These are phyloP conservation scores for Kwoniella europaea DNA, from an alignment of 768 basidiomycete genomes.

Conservation along the genomic window DNA sequence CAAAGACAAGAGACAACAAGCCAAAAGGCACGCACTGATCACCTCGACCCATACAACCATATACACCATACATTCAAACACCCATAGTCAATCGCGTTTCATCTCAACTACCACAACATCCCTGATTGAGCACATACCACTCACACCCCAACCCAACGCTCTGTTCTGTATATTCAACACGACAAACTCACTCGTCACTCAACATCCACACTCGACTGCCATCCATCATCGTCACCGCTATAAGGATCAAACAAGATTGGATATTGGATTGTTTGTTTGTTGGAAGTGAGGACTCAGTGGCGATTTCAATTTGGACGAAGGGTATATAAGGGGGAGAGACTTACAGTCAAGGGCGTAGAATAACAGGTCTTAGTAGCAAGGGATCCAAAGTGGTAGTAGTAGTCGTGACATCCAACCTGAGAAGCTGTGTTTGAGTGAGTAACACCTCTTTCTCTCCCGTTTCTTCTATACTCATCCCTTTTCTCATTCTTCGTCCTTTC, in stretches of 20 bases:
- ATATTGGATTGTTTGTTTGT: not conserved
- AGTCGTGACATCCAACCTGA: slow-evolving; percentile 1
- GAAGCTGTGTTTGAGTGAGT: slow-evolving; percentile 17
- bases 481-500: not conserved
- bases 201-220: not conserved
- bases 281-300: not conserved
- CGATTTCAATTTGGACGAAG: slow-evolving; percentile 28
- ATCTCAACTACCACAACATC: not conserved
- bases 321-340: not conserved
- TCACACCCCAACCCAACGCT: not conserved
- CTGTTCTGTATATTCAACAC: not conserved
- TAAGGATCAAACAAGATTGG: not conserved
- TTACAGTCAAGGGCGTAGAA: not conserved
- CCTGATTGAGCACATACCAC: slow-evolving; percentile 1
- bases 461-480: not conserved
- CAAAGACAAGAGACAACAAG: slow-evolving; percentile 4
- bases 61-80: not conserved
- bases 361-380: not conserved
- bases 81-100: slow-evolving; percentile 2
- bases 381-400: not conserved
- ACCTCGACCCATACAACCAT: slow-evolving; percentile 1
- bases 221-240: not conserved
- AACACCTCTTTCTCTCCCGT: not conserved
- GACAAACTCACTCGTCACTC: slow-evolving; percentile 3
- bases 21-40: slow-evolving; percentile 13